These are phyloP conservation scores for Trichopus zeylanicus DNA, from an alignment of 116 monocot species.

Conservation along the genomic window DNA sequence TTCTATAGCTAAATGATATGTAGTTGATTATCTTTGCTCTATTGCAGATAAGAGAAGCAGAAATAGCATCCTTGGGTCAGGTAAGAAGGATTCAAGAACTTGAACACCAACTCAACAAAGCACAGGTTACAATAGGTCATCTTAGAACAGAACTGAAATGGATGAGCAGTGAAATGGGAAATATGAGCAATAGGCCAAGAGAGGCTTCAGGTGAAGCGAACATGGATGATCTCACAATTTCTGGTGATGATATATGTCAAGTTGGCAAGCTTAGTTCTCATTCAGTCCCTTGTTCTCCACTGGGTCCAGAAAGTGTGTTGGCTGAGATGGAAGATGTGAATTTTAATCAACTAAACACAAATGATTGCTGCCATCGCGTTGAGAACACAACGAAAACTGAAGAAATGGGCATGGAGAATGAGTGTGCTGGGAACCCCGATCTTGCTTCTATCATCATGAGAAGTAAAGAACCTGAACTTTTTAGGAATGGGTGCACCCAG, in stretches of 20 bases:
- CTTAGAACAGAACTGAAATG: conserved; percentile 46
- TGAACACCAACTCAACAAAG: conserved; percentile 43
- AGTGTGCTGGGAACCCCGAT: conserved; percentile 20
- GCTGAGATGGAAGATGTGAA: background rate
- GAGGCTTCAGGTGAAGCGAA: conserved; percentile 7
- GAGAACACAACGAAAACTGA: conserved; percentile 6
- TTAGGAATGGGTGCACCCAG: conserved; percentile 62
- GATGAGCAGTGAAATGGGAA: conserved; percentile 24
- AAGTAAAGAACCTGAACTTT: conserved; percentile 49
- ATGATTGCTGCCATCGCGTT: background rate
- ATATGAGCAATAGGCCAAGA: conserved; percentile 15
- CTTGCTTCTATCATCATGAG: conserved; percentile 44
- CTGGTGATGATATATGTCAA: background rate
- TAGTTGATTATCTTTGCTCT: background rate
- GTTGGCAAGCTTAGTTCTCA: conserved; percentile 7
- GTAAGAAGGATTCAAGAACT: conserved; percentile 67
- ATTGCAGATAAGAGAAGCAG: conserved; percentile 56
- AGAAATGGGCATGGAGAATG: conserved; percentile 13
- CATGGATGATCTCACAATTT: background rate
- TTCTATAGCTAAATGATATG: too few relatives aligned
- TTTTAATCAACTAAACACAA: conserved; percentile 6
- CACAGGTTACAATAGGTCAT: conserved; percentile 36
- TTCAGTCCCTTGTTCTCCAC: background rate
- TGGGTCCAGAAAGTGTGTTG: conserved; percentile 1
- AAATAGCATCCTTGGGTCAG: conserved; percentile 25